Percentiles rank a stretch among this genome's conserved stretches.
phyloP scores from a whole-genome alignment of 352 stramenopile species.

The Saprolegnia diclina region DNA sequence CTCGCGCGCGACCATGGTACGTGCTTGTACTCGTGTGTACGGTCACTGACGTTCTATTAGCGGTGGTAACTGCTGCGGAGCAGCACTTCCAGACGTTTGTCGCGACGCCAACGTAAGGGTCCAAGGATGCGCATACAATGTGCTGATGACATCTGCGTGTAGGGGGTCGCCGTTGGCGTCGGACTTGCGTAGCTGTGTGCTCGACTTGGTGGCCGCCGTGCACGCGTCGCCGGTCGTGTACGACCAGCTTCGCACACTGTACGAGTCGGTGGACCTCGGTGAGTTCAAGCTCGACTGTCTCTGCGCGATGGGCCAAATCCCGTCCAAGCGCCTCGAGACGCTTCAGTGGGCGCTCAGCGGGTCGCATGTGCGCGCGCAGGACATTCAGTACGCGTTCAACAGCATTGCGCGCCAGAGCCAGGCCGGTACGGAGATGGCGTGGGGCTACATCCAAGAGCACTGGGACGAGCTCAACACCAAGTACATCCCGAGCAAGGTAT shows the following conservation, averaged over 20 bases:
- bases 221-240: conserved; percentile 40
- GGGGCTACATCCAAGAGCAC: conserved; percentile 60
- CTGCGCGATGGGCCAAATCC: conserved; percentile 45
- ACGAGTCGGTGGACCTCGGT: conserved; percentile 54
- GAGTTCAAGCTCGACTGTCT: conserved; percentile 67
- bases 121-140: background rate
- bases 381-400: conserved; percentile 48
- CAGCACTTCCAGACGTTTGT: conserved; percentile 53
- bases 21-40: background rate
- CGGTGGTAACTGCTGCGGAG: conserved; percentile 48
- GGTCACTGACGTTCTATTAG: background rate
- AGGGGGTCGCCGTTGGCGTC: conserved; percentile 37
- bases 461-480: conserved; percentile 54
- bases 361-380: conserved; percentile 55
- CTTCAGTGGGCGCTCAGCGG: conserved; percentile 64
- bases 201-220: conserved; percentile 48
- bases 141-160: conserved; percentile 22
- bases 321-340: conserved; percentile 37
- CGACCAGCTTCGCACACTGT: conserved; percentile 54
- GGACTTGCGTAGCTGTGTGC: conserved; percentile 44
- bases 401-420: conserved; percentile 46
- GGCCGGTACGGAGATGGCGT: conserved; percentile 45
- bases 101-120: conserved; percentile 1
- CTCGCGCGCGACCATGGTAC: conserved; percentile 38
- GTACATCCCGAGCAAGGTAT: conserved; percentile 39